A percentile compares a stretch with the other conserved stretches of the same genome.
These are phyloP conservation scores for Rhododendron ferrugineum DNA, from an alignment of 148 eudicot species.

Conservation along the genomic window DNA sequence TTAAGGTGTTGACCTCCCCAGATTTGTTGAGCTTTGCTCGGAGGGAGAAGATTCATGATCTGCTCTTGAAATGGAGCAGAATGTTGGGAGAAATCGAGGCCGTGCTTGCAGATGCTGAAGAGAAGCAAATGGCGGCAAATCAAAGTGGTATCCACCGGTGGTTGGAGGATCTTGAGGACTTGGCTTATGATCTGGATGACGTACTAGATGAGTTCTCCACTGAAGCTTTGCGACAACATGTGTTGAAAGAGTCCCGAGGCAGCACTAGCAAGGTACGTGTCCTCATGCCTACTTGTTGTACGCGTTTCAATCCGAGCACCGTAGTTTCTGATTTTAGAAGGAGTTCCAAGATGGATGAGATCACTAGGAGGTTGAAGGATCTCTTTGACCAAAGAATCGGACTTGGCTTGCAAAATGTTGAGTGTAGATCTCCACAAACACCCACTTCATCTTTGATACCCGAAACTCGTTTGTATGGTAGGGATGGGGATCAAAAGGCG, in stretches of 20 bases:
- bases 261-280: background rate
- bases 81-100: accelerated
- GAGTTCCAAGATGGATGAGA: background rate
- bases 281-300: too few species aligned
- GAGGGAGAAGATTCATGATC: background rate
- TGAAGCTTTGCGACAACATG: background rate
- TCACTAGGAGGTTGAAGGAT: background rate
- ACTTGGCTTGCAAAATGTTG: background rate
- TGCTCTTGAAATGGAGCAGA: accelerated
- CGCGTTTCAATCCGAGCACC: background rate
- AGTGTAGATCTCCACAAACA: background rate
- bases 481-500: too few species aligned
- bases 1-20: too few species aligned
- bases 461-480: background rate
- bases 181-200: too few species aligned
- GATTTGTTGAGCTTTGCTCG: background rate
- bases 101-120: background rate
- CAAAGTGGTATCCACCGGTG: too few species aligned
- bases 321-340: background rate
- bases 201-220: background rate
- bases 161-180: too few species aligned
- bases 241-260: background rate
- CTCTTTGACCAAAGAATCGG: accelerated
- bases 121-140: too few species aligned
- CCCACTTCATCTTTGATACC: background rate